A percentile compares a stretch with the other conserved stretches of the same genome.
Conservation (phyloP, 257 asterid genomes). For the Eucommia ulmoides region DNA sequence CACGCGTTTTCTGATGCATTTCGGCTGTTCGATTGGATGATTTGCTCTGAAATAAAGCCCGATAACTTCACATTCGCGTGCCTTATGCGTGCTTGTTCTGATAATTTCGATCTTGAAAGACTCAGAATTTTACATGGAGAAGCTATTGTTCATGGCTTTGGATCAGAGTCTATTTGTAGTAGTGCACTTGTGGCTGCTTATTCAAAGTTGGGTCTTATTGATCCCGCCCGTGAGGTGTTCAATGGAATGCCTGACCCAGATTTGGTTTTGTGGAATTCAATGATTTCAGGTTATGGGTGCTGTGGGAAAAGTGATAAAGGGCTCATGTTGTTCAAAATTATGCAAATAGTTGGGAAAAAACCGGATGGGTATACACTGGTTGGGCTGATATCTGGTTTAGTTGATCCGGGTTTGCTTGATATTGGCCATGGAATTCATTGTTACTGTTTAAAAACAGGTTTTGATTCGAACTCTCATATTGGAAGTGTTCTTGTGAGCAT, state of each 20-base stretch:
- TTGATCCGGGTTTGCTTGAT: slow-evolving; percentile 12
- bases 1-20: slow-evolving; percentile 33
- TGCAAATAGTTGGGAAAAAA: slow-evolving; percentile 32
- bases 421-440: slow-evolving; percentile 48
- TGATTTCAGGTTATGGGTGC: slow-evolving; percentile 53
- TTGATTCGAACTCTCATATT: slow-evolving; percentile 45
- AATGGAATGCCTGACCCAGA: slow-evolving; percentile 43
- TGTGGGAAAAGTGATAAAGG: slow-evolving; percentile 34
- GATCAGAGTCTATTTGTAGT: slow-evolving; percentile 39
- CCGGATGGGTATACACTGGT: slow-evolving; percentile 73
- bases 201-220: slow-evolving; percentile 42
- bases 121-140: slow-evolving; percentile 46
- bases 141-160: slow-evolving; percentile 41
- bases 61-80: slow-evolving; percentile 73
- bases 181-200: slow-evolving; percentile 66
- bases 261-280: slow-evolving; percentile 68
- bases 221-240: slow-evolving; percentile 42
- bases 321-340: slow-evolving; percentile 24
- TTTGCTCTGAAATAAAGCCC: slow-evolving; percentile 36
- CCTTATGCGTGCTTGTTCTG: slow-evolving; percentile 52
- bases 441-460: slow-evolving; percentile 38
- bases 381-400: slow-evolving; percentile 34
- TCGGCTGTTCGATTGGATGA: slow-evolving; percentile 36
- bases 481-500: slow-evolving; percentile 47
- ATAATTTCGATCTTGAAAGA: slow-evolving; percentile 19